Percentiles rank a stretch among this genome's conserved stretches.
Conservation (phyloP, 768 basidiomycete genomes). For the Xerocomellus dryophilus region DNA sequence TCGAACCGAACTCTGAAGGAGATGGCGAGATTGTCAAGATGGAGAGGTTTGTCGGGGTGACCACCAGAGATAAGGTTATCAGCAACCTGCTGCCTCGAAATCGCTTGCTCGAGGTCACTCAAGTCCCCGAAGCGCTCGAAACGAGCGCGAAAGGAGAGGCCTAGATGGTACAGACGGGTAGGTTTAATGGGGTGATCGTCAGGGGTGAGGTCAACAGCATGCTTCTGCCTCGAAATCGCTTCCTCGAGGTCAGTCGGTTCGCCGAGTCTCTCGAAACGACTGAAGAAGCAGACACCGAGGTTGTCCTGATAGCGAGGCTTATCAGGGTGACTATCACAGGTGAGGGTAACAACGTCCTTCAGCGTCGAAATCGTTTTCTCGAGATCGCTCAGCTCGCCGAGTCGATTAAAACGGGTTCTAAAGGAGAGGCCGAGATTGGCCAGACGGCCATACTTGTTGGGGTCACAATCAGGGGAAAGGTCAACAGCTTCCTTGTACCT, state of each 20-base stretch:
- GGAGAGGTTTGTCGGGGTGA: neutral
- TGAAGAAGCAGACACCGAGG: neutral
- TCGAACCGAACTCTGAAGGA: neutral
- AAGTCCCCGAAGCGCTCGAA: neutral
- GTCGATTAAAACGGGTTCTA: neutral
- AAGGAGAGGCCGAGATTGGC: neutral
- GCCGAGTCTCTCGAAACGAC: neutral
- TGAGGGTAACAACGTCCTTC: neutral
- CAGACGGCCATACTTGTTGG: neutral
- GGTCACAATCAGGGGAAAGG: neutral
- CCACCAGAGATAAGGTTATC: neutral
- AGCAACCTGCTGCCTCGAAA: neutral
- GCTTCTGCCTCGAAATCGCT: neutral
- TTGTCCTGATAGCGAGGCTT: neutral
- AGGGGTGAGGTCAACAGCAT: neutral
- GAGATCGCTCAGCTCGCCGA: neutral
- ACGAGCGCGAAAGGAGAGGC: neutral
- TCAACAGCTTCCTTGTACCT: neutral
- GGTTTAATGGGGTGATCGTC: neutral
- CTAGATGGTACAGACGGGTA: neutral
- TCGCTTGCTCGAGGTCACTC: constrained; percentile 2
- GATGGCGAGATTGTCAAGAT: neutral
- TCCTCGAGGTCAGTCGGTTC: neutral
- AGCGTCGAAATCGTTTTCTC: neutral
- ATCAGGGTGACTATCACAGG: neutral